Percentiles rank a stretch among this genome's conserved stretches.
Evolutionary conservation across 176 grass and related monocot species (phyloP).

Genomic region (barley (Hordeum vulgare)): MorexV3_pseudomolecules_assembly NC_058522.1:134115837-134116336

Average conservation of each 20-base stretch:
- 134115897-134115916: neutral
- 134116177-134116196: neutral
- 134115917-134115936: neutral
- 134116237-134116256: neutral
- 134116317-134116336: neutral
- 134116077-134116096: neutral
- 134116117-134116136: neutral
- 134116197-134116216: neutral
- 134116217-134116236: neutral
- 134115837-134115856: neutral
- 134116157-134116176: neutral
- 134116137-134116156: neutral
- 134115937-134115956: neutral
- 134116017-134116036: neutral
- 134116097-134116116: neutral
- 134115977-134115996: constrained; percentile 11
- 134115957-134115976: neutral
- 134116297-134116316: neutral
- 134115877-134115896: constrained; percentile 16
- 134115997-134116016: neutral
- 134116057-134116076: neutral
- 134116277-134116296: neutral
- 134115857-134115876: neutral
- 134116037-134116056: neutral
- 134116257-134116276: neutral